phyloP scores from a whole-genome alignment of 495 filamentous ascomycete genomes.

The Collariella sp. region DNA sequence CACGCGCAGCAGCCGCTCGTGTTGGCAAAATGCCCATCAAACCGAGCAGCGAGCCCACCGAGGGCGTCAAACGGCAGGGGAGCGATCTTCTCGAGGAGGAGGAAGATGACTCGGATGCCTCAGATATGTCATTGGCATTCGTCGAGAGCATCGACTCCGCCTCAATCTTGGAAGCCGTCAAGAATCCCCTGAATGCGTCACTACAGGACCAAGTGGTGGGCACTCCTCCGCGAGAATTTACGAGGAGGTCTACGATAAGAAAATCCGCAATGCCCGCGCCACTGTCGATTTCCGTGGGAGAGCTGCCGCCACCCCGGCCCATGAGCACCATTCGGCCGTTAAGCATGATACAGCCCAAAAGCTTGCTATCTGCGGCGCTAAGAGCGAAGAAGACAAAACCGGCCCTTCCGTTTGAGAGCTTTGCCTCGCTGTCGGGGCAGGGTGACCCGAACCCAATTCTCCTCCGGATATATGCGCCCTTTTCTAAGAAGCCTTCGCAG shows the following conservation, averaged over 20 bases:
- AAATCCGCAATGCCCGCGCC: slow-evolving; percentile 38
- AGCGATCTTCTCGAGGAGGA: slow-evolving; percentile 52
- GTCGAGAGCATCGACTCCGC: slow-evolving; percentile 47
- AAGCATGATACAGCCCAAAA: slow-evolving; percentile 71
- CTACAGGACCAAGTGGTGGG: slow-evolving; percentile 44
- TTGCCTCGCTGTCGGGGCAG: slow-evolving; percentile 77
- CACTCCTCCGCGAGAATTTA: slow-evolving; percentile 45
- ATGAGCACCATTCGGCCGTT: slow-evolving; percentile 78
- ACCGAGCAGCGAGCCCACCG: slow-evolving; percentile 30
- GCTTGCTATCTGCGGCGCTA: slow-evolving; percentile 56
- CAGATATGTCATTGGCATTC: slow-evolving; percentile 45
- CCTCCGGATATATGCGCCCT: slow-evolving; percentile 81
- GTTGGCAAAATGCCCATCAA: slow-evolving; percentile 39
- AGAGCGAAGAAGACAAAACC: slow-evolving; percentile 74
- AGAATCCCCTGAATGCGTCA: slow-evolving; percentile 41
- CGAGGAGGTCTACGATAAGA: slow-evolving; percentile 41
- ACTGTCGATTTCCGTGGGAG: slow-evolving; percentile 52
- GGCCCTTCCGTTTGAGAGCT: slow-evolving; percentile 72
- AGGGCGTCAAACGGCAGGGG: slow-evolving; percentile 36
- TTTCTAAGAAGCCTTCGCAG: slow-evolving; percentile 59
- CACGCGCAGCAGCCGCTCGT: slow-evolving; percentile 27
- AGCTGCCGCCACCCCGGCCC: slow-evolving; percentile 84
- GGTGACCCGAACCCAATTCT: slow-evolving; percentile 74
- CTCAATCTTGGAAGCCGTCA: slow-evolving; percentile 43
- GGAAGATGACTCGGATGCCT: slow-evolving; percentile 51